A percentile compares a stretch with the other conserved stretches of the same genome.
Evolutionary conservation across 2,329 filamentous ascomycete species (phyloP).

Genomic region (Fusarium aywerte): DNA sequence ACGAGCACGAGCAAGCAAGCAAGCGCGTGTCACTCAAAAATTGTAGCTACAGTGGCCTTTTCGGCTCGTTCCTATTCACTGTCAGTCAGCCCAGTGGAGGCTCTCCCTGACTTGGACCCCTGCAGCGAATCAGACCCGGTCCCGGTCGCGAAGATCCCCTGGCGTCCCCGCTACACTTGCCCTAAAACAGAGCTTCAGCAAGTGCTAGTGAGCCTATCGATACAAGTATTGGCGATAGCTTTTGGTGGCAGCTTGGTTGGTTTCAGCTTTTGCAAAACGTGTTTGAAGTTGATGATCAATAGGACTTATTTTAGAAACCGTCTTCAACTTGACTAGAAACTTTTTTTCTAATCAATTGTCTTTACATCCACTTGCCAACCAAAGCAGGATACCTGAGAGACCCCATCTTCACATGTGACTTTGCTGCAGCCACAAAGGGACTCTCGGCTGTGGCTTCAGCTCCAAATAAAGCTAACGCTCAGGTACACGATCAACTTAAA

Average conservation of each 20-base stretch:
- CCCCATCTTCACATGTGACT: background rate
- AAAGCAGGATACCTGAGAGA: background rate
- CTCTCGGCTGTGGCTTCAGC: slow-evolving; percentile 20
- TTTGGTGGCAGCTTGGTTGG: slow-evolving; percentile 3
- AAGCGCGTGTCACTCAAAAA: slow-evolving; percentile 40
- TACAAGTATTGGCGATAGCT: slow-evolving; percentile 23
- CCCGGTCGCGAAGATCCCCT: slow-evolving; percentile 37
- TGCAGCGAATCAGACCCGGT: slow-evolving; percentile 40
- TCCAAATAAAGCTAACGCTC: slow-evolving; percentile 31
- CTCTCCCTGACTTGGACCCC: slow-evolving; percentile 20
- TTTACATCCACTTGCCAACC: background rate
- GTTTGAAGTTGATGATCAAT: slow-evolving; percentile 3
- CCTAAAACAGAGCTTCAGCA: slow-evolving; percentile 34
- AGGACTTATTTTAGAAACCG: background rate
- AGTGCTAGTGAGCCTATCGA: slow-evolving; percentile 22
- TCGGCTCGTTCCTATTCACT: slow-evolving; percentile 34
- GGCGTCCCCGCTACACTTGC: slow-evolving; percentile 28
- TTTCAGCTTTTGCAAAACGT: slow-evolving; percentile 28
- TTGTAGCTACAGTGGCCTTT: slow-evolving; percentile 56
- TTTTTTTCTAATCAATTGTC: background rate
- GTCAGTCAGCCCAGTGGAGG: slow-evolving; percentile 32
- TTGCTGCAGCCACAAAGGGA: slow-evolving; percentile 23
- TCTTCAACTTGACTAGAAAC: background rate
- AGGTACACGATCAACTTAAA: slow-evolving; percentile 10
- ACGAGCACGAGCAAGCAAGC: slow-evolving; percentile 6